phyloP scores from a whole-genome alignment of 108 stramenopile species.

The Nitzschia inconspicua region DNA sequence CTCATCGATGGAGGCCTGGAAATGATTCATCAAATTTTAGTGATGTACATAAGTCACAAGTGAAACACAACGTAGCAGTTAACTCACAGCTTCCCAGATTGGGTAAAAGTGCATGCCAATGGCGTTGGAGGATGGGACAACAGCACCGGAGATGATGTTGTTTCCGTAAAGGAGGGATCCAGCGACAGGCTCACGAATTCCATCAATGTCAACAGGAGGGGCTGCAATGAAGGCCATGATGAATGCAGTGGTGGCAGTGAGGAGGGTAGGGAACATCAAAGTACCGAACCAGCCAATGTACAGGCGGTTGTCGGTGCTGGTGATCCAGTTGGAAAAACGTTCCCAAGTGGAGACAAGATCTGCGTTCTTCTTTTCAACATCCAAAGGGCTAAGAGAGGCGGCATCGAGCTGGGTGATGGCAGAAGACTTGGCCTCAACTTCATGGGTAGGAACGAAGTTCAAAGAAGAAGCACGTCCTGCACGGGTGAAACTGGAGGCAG shows the following conservation, averaged over 20 bases:
- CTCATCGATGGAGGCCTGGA: constrained; percentile 31
- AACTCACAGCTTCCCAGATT: constrained; percentile 37
- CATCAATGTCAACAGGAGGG: constrained; percentile 34
- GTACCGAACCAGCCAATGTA: constrained; percentile 41
- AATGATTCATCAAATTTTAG: too few species aligned
- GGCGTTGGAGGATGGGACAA: constrained; percentile 33
- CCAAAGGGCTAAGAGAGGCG: constrained; percentile 9
- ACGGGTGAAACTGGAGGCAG: constrained; percentile 1
- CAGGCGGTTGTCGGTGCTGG: constrained; percentile 36
- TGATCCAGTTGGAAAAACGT: constrained; percentile 34
- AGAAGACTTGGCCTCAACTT: not conserved
- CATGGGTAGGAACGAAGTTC: constrained; percentile 3
- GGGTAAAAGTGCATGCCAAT: constrained; percentile 41
- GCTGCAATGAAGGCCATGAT: constrained; percentile 28
- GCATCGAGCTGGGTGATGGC: constrained; percentile 11
- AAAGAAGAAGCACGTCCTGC: constrained; percentile 9
- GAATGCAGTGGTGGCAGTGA: constrained; percentile 26
- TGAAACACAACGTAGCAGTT: too few species aligned
- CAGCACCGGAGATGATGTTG: constrained; percentile 34
- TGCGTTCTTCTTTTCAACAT: constrained; percentile 6
- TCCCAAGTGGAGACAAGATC: constrained; percentile 20
- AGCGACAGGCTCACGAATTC: constrained; percentile 35
- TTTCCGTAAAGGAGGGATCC: constrained; percentile 37
- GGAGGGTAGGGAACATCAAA: constrained; percentile 33
- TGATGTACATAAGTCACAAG: too few species aligned